Base-by-base conservation (phyloP, 805 yeast genomes). In the Lipomyces spencermartinsiae region DNA sequence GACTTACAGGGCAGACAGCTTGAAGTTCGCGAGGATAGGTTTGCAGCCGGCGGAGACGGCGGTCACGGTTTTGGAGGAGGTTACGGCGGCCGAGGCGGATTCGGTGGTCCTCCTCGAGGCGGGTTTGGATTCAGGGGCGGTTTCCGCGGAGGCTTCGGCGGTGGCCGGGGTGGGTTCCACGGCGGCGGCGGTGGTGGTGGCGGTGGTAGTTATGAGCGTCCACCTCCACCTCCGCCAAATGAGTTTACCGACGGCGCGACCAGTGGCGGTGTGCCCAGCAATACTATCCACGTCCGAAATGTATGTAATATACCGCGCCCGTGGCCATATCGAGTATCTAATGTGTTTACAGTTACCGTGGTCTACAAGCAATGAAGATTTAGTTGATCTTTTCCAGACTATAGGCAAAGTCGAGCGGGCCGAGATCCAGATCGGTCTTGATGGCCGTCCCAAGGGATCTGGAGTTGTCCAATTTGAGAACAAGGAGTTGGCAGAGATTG, bases 301-400 rank as follows among this genome's bases (percentile, higher is more conserved):
- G 66, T 68, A 58, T 12, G 69, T 61, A 5, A 22, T n/a, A n/a
- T n/a, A n/a, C n/a, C 19, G 10, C 7, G 2, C 29, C 29, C 29
- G 29, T 25, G 43, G 8, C 1, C 46, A 3, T 19, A 16, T 6
- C 16, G 55, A 29, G 46, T 22, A 19, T n/a, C 54, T 43, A n/a
- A 43, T 37, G 4, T 6, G 5, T 1, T 34, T 59, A 10, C 29
- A 68, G 71, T 82, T 94, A 76, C 98, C 98, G 37, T 92, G 86
- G 83, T 89, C 93, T 62, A 93, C 98, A n/a, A 86, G 92, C 39
- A 88, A 89, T 72, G 88, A 89, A 66, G 98, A 94, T 79, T 84
- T 94, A 72, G 86, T 83, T 71, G 97, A 93, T 73, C 83, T 94
- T 67, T 93, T 93, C 77, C 94, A 89, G 77, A 89, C 94, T 49